Base-by-base conservation (phyloP, 768 basidiomycete genomes). In the Kwoniella sp. region DNA sequence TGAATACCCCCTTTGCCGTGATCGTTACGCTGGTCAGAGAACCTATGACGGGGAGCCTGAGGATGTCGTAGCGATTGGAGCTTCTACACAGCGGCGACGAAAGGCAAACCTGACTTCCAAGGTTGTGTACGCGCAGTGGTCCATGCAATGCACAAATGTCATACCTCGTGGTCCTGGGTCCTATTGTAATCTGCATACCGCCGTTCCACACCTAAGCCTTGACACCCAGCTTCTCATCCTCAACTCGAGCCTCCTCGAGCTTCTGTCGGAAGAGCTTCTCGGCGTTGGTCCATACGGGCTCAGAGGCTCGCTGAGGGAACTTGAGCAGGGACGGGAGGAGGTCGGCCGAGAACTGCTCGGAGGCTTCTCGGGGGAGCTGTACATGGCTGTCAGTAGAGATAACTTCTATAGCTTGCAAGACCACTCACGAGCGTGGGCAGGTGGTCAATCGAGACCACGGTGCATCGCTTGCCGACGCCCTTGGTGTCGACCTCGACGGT, bases 401-500 rank as follows among this genome's bases (percentile, higher is more conserved):
- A 6, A 44, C 22, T 12, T 29, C 29, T 39, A n/a, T 17, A 37
- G 10, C 25, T 28, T 1, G 15, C 15, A 19, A 42, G 37, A 26
- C n/a, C 8, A 59, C 74, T 50, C 45, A 75, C 74, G 53, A 98
- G 77, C 23, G 93, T 95, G 9, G 95, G 95, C 57, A 98, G 79
- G 71, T 98, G 93, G 76, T 98, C 95, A 57, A 99, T 98, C 12
- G 95, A 91, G 59, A 95, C 83, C 58, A 98, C 87, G 6, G 83
- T 84, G 59, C 96, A 74, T 8, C 83, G 74, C 6, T 87, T 86
- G 52, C 83, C 81, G 26, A 78, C 83, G 41, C 64, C 89, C 86
- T 81, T 84, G 64, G 88, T 82, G 39, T 83, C 82, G 32, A 91
- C 90, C 53, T 84, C 79, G 33, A 96, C 88, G 2, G 92, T 95